Conservation (phyloP, 768 basidiomycete species). For the Coprinopsis strossmayeri region DNA sequence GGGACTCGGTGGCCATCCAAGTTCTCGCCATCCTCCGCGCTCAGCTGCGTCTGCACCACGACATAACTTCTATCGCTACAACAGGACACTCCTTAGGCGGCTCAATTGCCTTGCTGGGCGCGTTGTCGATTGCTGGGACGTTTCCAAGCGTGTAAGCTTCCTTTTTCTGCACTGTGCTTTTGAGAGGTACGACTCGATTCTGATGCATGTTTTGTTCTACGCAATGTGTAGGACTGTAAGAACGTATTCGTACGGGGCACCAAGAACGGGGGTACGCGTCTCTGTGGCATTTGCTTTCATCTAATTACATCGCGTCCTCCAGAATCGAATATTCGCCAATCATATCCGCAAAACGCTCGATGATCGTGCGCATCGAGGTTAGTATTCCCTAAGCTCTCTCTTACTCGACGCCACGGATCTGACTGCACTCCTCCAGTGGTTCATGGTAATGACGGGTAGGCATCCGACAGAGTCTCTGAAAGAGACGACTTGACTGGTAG, state of each 20-base stretch:
- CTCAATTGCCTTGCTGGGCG: constrained; percentile 41
- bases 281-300: neutral
- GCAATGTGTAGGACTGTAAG: constrained; percentile 20
- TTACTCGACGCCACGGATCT: too few species aligned
- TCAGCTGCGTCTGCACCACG: constrained; percentile 29
- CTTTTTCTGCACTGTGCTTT: neutral
- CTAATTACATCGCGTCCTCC: neutral
- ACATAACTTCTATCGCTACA: constrained; percentile 32
- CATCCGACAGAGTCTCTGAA: neutral
- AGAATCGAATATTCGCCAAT: constrained; percentile 42
- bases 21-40: constrained; percentile 29
- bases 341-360: constrained; percentile 38
- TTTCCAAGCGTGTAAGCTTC: constrained; percentile 25
- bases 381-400: constrained; percentile 1
- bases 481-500: too few species aligned
- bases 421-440: constrained; percentile 29
- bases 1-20: constrained; percentile 40
- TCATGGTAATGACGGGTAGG: constrained; percentile 42
- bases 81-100: constrained; percentile 54
- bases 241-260: constrained; percentile 47
- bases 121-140: constrained; percentile 35
- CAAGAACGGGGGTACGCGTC: constrained; percentile 36
- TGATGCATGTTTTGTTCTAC: neutral
- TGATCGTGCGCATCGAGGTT: constrained; percentile 36
- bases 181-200: neutral